These are phyloP conservation scores for Suhomyces xylopsoci DNA, from an alignment of 805 yeast genomes.

Conservation along the genomic window DNA sequence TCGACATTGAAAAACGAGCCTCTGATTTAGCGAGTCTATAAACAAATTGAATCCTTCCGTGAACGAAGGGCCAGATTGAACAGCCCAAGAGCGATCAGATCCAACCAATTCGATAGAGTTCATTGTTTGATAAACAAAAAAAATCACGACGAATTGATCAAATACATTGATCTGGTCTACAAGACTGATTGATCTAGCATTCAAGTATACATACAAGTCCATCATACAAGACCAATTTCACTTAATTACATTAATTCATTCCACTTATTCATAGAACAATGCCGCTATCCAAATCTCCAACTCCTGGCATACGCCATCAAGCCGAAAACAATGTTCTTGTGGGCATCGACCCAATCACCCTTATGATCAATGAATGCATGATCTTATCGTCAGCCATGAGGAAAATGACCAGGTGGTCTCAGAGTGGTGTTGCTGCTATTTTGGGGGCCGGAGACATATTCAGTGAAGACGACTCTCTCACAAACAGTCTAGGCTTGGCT, in stretches of 20 bases:
- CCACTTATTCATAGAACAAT: background rate
- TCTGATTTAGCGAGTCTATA: background rate
- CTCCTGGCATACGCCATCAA: background rate
- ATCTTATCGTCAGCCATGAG: slow-evolving; percentile 86
- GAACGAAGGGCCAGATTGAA: background rate
- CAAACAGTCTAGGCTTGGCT: slow-evolving; percentile 20
- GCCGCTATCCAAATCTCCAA: slow-evolving; percentile 4
- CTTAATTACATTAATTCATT: background rate
- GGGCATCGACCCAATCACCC: slow-evolving; percentile 73
- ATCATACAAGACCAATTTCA: too few relatives aligned
- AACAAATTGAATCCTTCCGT: background rate
- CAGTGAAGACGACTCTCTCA: slow-evolving; percentile 35
- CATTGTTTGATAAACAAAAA: background rate
- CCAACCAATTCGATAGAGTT: background rate
- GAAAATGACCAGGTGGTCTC: slow-evolving; percentile 62
- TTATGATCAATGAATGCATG: slow-evolving; percentile 86
- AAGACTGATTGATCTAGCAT: background rate
- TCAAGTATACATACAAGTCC: background rate
- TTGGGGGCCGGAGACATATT: slow-evolving; percentile 62
- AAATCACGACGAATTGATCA: background rate
- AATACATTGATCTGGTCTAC: background rate
- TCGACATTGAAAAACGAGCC: background rate
- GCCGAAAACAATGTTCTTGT: slow-evolving; percentile 5
- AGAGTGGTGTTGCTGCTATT: slow-evolving; percentile 80
- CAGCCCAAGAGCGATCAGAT: background rate